Percentiles rank a stretch among this genome's conserved stretches.
These are phyloP conservation scores for Alternaria alternata DNA, from an alignment of 2,329 filamentous ascomycete genomes.

Conservation along the genomic window DNA sequence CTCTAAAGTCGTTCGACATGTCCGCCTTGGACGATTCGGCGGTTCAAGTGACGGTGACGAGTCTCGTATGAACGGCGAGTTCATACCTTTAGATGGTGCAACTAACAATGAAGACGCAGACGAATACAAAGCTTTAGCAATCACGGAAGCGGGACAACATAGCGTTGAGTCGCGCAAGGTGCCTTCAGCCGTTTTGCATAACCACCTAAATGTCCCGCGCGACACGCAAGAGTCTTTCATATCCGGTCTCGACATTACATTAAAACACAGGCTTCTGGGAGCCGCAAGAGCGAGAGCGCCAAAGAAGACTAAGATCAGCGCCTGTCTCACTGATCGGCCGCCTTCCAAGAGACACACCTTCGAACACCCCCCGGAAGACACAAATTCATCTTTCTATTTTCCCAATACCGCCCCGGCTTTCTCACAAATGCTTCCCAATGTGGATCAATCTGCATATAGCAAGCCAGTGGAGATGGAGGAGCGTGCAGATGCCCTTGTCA, in stretches of 20 bases:
- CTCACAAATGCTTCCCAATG: no score
- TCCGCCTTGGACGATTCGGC: not conserved
- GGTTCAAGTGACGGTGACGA: rapidly evolving
- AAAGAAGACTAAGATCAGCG: not conserved
- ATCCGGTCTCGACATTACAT: no score
- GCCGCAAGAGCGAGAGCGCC: not conserved
- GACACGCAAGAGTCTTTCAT: not conserved
- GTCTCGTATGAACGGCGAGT: not conserved
- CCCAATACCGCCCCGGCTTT: no score
- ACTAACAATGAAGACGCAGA: not conserved
- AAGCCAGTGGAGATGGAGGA: not conserved
- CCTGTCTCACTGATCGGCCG: not conserved
- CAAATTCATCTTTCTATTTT: no score
- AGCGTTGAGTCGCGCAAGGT: not conserved
- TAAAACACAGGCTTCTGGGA: not conserved
- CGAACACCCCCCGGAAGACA: no score
- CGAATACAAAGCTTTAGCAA: not conserved
- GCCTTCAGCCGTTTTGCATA: not conserved
- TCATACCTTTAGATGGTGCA: not conserved
- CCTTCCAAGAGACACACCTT: no score
- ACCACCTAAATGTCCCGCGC: not conserved
- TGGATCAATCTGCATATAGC: no score
- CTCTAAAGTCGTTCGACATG: not conserved
- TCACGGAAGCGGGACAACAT: not conserved
- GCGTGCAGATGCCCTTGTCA: not conserved